A percentile compares a stretch with the other conserved stretches of the same genome.
Conservation (phyloP, 352 stramenopile species). For the Aphanomyces euteiches region DNA sequence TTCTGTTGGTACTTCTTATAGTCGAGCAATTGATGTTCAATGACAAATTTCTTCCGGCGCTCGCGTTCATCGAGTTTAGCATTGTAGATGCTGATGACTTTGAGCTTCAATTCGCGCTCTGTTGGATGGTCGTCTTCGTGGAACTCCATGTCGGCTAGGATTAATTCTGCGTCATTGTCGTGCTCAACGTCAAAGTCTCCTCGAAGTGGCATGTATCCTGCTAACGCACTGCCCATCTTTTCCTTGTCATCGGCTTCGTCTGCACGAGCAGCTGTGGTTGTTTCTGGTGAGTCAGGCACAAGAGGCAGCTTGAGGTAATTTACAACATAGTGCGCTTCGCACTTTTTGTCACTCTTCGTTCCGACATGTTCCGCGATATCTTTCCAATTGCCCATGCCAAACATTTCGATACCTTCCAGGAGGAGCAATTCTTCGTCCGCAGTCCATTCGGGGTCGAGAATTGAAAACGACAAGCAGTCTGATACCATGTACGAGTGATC, state of each 20-base stretch:
- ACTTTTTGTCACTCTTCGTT: constrained; percentile 85
- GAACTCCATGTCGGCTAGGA: constrained; percentile 95
- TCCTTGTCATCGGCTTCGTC: constrained; percentile 27
- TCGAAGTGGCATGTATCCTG: constrained; percentile 95
- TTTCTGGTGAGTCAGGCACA: constrained; percentile 18
- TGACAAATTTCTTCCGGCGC: constrained; percentile 88
- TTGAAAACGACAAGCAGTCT: constrained; percentile 73
- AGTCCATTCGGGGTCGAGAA: constrained; percentile 83
- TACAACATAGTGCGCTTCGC: constrained; percentile 84
- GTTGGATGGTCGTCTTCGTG: constrained; percentile 86
- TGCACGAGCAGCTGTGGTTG: background rate
- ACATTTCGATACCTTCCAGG: constrained; percentile 94
- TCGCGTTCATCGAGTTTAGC: constrained; percentile 92
- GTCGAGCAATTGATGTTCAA: constrained; percentile 87
- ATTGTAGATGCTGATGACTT: constrained; percentile 97
- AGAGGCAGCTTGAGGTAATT: constrained; percentile 50
- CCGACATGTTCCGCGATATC: constrained; percentile 85
- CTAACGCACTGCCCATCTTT: constrained; percentile 51
- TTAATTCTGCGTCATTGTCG: constrained; percentile 96
- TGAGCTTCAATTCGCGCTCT: constrained; percentile 92
- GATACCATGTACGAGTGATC: constrained; percentile 75
- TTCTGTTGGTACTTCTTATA: constrained; percentile 93
- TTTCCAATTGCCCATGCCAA: constrained; percentile 97
- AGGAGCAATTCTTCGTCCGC: constrained; percentile 94
- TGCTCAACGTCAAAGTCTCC: constrained; percentile 98